Percentiles rank a stretch among this genome's conserved stretches.
These are phyloP conservation scores for Aspergillus asperescens DNA, from an alignment of 495 filamentous ascomycete genomes.

Conservation along the genomic window DNA sequence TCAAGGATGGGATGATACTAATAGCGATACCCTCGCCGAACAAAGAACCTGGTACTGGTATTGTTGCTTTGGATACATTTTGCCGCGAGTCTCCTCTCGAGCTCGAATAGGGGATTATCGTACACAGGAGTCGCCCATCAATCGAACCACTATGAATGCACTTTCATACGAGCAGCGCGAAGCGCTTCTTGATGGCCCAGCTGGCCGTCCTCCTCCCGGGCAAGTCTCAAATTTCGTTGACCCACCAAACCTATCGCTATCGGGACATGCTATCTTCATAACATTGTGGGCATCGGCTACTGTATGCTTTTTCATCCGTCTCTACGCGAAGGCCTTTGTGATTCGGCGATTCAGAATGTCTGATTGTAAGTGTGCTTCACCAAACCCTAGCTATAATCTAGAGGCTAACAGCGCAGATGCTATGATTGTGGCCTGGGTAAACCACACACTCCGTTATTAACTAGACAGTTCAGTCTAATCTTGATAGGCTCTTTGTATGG, in stretches of 20 bases:
- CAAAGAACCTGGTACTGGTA: too few relatives aligned
- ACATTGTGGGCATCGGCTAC: not conserved
- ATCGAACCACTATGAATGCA: too few relatives aligned
- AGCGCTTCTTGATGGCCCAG: not conserved
- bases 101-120: too few relatives aligned
- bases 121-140: too few relatives aligned
- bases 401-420: not conserved
- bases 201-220: not conserved
- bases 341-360: not conserved
- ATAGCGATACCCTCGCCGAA: too few relatives aligned
- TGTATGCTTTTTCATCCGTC: not conserved
- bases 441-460: not conserved
- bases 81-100: too few relatives aligned
- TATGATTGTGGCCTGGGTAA: not conserved
- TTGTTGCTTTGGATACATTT: too few relatives aligned
- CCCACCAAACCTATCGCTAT: not conserved
- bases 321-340: conserved; percentile 3
- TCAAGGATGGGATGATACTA: too few relatives aligned
- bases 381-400: not conserved
- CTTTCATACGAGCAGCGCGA: not conserved
- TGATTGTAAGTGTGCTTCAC: not conserved
- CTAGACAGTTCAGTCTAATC: too few relatives aligned
- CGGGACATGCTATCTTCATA: not conserved
- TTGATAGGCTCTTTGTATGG: not conserved
- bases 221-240: not conserved